Base-by-base conservation (phyloP, 148 eudicot genomes). In the Linanthus parryae region DNA sequence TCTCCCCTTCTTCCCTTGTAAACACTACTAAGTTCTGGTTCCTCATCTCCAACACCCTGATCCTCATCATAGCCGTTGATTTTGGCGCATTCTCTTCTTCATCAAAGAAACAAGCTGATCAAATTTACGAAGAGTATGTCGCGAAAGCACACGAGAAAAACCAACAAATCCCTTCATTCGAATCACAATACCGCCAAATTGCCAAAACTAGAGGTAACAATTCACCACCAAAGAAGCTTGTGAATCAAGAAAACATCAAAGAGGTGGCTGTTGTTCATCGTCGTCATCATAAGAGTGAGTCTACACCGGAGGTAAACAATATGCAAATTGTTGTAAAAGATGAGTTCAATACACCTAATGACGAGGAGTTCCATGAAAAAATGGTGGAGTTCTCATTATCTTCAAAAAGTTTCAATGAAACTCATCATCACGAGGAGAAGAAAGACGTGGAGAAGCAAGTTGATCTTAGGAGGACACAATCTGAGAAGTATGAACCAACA, bases 11-110 rank as follows among this genome's bases (percentile, higher is more conserved):
- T 15, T 27, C 57, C 27, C 52, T 64, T 42, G 14, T 75, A n/a
- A 59, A 49, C 55, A 71, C 69, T 48, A 67, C 76, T 48, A 67
- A 67, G 28, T 75, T 75, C 64, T 75, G 81, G 81, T 75, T 75
- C 31, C 35, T 67, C 31, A 37, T 71, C 18, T 55, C 71, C 48
- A 71, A 67, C 73, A 71, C 67, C 43, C 70, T 75, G 39, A 60
- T 75, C 39, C 76, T 75, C 62, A 71, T 75, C 67, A 67, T 71
- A 12, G 73, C 68, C 1, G 61, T 62, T 40, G 81, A 75, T 57
- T 75, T 57, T 42, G 69, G 70, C 11, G 64, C 61, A 10, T 74
- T 61, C 57, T 57, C 52, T 47, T 47, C 56, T 59, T 65, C 76
- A 5, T 55, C 70, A 2, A 24, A 10, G 4, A 28, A 54, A 10